phyloP scores from a whole-genome alignment of 2,329 filamentous ascomycete species.

The Torrubiella hemipterigena region DNA sequence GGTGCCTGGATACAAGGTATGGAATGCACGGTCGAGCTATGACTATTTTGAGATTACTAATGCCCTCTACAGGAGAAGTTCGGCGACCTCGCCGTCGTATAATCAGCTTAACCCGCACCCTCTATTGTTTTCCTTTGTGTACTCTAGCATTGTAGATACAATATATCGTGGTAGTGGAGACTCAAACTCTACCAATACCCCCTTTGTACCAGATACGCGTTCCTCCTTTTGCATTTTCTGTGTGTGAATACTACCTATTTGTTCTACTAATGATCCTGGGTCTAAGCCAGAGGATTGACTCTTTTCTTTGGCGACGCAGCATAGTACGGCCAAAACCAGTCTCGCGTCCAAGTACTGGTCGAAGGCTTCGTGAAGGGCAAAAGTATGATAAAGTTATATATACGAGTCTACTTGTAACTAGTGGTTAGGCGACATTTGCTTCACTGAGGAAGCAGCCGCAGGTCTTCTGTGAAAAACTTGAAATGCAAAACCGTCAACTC shows the following conservation, averaged over 20 bases:
- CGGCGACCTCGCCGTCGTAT: slow-evolving; percentile 90
- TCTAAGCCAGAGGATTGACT: no score
- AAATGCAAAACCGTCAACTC: no score
- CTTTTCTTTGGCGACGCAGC: no score
- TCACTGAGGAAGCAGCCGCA: no score
- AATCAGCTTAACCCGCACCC: slow-evolving; percentile 36
- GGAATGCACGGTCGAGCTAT: slow-evolving; percentile 15
- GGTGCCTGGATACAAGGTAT: slow-evolving; percentile 97
- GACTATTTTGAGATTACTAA: slow-evolving; percentile 27
- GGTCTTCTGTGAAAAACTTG: no score
- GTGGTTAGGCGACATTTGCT: no score
- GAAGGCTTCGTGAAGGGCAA: background rate
- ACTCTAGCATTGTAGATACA: slow-evolving; percentile 63
- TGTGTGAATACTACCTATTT: no score
- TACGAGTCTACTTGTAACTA: no score
- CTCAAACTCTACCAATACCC: slow-evolving; percentile 20
- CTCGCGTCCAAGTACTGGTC: background rate
- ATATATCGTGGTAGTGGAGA: slow-evolving; percentile 22
- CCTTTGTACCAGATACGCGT: slow-evolving; percentile 6
- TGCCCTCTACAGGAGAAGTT: slow-evolving; percentile 74
- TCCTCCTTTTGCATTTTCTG: no score
- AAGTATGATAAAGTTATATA: background rate
- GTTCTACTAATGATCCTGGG: no score
- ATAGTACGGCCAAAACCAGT: no score
- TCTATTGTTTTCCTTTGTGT: slow-evolving; percentile 41